These are phyloP conservation scores for Prunus kanzakura DNA, from an alignment of 306 rosid species.

Conservation along the genomic window DNA sequence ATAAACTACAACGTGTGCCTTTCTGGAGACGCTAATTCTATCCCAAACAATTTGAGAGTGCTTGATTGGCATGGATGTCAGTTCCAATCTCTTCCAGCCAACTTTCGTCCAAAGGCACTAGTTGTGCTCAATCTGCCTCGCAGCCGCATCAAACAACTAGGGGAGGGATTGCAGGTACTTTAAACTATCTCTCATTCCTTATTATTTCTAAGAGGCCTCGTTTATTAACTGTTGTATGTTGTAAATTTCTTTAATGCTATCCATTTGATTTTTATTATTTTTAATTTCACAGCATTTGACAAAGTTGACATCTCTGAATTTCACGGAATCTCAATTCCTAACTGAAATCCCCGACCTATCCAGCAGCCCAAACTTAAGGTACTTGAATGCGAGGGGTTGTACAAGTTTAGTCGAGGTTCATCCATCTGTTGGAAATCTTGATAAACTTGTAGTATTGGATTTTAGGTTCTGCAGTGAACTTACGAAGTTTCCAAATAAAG, in stretches of 20 bases:
- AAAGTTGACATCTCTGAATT: neutral
- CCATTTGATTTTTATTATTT: neutral
- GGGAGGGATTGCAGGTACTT: slow-evolving; percentile 17
- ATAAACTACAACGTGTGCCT: slow-evolving; percentile 25
- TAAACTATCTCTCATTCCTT: neutral
- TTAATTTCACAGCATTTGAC: neutral
- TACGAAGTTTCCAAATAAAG: too few species aligned
- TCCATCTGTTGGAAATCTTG: too few species aligned
- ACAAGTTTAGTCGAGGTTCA: too few species aligned
- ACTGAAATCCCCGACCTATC: neutral
- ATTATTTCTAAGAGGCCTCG: neutral
- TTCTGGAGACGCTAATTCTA: slow-evolving; percentile 15
- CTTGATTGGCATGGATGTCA: slow-evolving; percentile 35
- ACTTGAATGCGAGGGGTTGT: too few species aligned
- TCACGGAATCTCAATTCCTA: rapidly evolving
- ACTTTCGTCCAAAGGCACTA: slow-evolving; percentile 30
- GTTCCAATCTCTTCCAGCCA: slow-evolving; percentile 19
- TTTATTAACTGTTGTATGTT: neutral
- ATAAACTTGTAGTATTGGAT: too few species aligned
- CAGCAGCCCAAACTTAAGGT: too few species aligned
- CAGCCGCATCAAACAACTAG: slow-evolving; percentile 12
- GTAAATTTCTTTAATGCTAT: neutral
- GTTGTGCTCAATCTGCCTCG: slow-evolving; percentile 21
- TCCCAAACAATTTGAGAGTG: slow-evolving; percentile 33
- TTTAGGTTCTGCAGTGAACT: rapidly evolving